Percentiles rank a stretch among this genome's conserved stretches.
phyloP scores from a whole-genome alignment of 1,139 yeast species.

The Magnusiomyces ingens region DNA sequence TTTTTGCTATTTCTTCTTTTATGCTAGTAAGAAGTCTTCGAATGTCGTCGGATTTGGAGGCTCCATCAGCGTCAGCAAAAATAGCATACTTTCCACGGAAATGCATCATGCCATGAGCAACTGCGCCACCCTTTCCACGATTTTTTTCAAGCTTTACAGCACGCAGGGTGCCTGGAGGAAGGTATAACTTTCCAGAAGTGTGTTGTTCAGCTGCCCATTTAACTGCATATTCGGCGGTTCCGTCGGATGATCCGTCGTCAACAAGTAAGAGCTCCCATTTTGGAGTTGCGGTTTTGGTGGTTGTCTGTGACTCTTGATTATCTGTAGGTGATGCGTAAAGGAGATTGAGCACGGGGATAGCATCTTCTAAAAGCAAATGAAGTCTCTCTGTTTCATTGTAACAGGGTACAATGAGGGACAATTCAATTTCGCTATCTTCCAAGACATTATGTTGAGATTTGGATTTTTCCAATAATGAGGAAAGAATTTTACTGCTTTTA shows the following conservation, averaged over 20 bases:
- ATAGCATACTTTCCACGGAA: slow-evolving; percentile 66
- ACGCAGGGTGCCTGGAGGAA: slow-evolving; percentile 56
- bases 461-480: slow-evolving; percentile 2
- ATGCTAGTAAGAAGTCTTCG: slow-evolving; percentile 46
- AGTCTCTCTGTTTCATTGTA: slow-evolving; percentile 77
- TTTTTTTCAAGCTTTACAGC: slow-evolving; percentile 64
- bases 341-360: slow-evolving; percentile 49
- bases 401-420: slow-evolving; percentile 85
- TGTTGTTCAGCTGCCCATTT: slow-evolving; percentile 44
- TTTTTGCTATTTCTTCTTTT: slow-evolving; percentile 24
- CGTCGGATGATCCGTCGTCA: slow-evolving; percentile 87
- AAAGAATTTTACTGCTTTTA: background rate
- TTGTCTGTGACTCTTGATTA: background rate
- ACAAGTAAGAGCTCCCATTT: slow-evolving; percentile 74
- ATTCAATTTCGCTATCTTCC: slow-evolving; percentile 30
- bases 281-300: slow-evolving; percentile 16
- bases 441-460: background rate
- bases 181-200: slow-evolving; percentile 12
- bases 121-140: slow-evolving; percentile 98
- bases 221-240: slow-evolving; percentile 68
- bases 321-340: slow-evolving; percentile 23
- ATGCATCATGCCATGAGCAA: slow-evolving; percentile 82
- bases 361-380: slow-evolving; percentile 69
- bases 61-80: slow-evolving; percentile 98
- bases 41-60: slow-evolving; percentile 73